Evolutionary conservation across 2,329 filamentous ascomycete species (phyloP), one percentile per base, ranked within the genome.

Genomic region (Calonectria hongkongensis): DNA sequence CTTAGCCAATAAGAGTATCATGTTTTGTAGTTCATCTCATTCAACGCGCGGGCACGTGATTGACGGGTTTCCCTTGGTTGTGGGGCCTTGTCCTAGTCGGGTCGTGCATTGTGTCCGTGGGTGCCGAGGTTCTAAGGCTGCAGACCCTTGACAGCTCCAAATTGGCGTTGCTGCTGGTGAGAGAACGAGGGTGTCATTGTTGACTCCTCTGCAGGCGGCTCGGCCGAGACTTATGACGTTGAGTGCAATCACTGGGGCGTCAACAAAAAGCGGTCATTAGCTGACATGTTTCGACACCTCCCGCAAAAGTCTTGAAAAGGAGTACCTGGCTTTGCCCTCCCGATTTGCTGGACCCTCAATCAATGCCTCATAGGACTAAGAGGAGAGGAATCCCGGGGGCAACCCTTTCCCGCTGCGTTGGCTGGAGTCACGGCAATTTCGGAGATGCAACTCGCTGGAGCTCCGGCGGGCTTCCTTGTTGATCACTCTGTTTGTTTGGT

Each of bases 11-110:
- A 64, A 75, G 28, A 47, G 45, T 16, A 25, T 12, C 45, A 41
- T 25, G 68, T 75, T 70, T 48, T 33, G 30, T 33, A 33, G 30
- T 33, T 33, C 30, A 33, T 33, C 30, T 48, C 70, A 28, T 43
- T 28, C 30, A 60, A 47, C 41, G 43, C 45, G 12, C 18, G n/a
- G 58, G 54, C 78, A 79, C 78, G 76, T 79, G 78, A 79, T 74
- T 63, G 15, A 62, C 74, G 33, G 68, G 62, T 39, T 66, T 62
- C 64, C 74, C 50, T 21, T 69, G 54, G 60, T 50, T 48, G 73
- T 67, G 68, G 66, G 28, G 41, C 68, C 2, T 45, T 47, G 33
- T 30, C 15, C 13, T n/a, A 15, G 50, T 60, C 21, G 33, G 25
- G 41, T 62, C 56, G 62, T 43, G 48, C 65, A 63, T 47, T 39